Base-by-base conservation (phyloP, 768 basidiomycete species). In the Suillus subalutaceus region DNA sequence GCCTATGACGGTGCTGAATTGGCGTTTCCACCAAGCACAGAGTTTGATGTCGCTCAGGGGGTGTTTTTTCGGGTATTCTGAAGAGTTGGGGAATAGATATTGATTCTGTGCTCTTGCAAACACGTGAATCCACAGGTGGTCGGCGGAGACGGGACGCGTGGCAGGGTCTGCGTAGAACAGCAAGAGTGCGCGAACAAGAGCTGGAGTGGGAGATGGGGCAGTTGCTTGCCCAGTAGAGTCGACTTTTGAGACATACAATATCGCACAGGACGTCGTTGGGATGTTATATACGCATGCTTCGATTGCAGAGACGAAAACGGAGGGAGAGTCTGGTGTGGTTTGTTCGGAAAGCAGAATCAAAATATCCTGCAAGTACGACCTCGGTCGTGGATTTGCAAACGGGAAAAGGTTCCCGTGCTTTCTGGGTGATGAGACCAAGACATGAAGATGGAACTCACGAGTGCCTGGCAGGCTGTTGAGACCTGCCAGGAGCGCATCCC, bases 181-280 rank as follows among this genome's bases (percentile, higher is more conserved):
- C 16, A 98, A 69, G 65, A 97, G 83, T 0, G 90, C 80, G 23
- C 83, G 81, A 53, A 94, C 87, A 63, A 98, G 86, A 15, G 83
- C 73, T 5, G 85, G 78, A 2, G 95, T 94, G 4, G 92, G 92
- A 48, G 90, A 86, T 0, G 89, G 91, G 5, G 76, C 68, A 35
- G 72, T 74, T 10, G 82, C 85, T 74, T 96, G 89, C 0, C 96
- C 96, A 0, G 96, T 94, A 13, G 95, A 89, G 76, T 99, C 97
- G 63, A 97, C 89, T 79, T 99, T 99, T 59, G 93, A 93, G 62
- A 99, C 83, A 76, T 99, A 97, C 40, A 99, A 77, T 41, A 98
- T 84, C 4, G 88, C 88, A 64, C 86, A 85, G 2, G 83, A 81
- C 2, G 92, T 90, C 5, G 85, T 69, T 3, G 93, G 91, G 60